A percentile compares a stretch with the other conserved stretches of the same genome.
These are phyloP conservation scores for Ilex aquifolium DNA, from an alignment of 257 asterid genomes.

Conservation along the genomic window DNA sequence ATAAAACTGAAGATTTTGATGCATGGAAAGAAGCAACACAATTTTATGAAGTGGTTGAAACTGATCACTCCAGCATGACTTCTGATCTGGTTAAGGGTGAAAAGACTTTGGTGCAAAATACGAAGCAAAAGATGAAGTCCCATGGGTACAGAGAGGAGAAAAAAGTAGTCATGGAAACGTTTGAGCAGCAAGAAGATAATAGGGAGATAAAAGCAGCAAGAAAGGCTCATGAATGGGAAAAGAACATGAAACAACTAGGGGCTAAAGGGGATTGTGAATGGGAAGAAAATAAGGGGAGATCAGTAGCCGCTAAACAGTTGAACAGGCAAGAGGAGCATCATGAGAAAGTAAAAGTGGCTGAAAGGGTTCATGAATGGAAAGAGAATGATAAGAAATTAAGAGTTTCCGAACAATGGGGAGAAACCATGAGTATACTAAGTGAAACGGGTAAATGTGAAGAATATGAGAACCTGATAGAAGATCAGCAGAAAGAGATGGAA, in stretches of 20 bases:
- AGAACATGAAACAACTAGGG: constrained; percentile 21
- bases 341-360: constrained; percentile 21
- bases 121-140: constrained; percentile 23
- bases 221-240: constrained; percentile 30
- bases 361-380: constrained; percentile 14
- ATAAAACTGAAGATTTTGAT: constrained; percentile 27
- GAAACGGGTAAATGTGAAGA: constrained; percentile 22
- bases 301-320: constrained; percentile 16
- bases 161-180: constrained; percentile 19
- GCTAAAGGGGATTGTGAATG: constrained; percentile 13
- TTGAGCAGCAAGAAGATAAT: constrained; percentile 20
- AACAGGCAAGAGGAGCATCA: constrained; percentile 24
- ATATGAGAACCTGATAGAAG: constrained; percentile 18
- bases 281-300: constrained; percentile 19
- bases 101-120: constrained; percentile 17
- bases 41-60: constrained; percentile 64
- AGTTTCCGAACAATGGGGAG: constrained; percentile 26
- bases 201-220: constrained; percentile 24
- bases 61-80: constrained; percentile 24
- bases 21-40: constrained; percentile 64
- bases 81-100: constrained; percentile 25
- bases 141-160: constrained; percentile 16
- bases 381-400: constrained; percentile 19
- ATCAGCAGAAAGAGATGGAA: constrained; percentile 23
- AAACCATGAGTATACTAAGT: constrained; percentile 17